A percentile compares a stretch with the other conserved stretches of the same genome.
phyloP scores from a whole-genome alignment of 768 basidiomycete genomes.

The Cytidiella melzeri region DNA sequence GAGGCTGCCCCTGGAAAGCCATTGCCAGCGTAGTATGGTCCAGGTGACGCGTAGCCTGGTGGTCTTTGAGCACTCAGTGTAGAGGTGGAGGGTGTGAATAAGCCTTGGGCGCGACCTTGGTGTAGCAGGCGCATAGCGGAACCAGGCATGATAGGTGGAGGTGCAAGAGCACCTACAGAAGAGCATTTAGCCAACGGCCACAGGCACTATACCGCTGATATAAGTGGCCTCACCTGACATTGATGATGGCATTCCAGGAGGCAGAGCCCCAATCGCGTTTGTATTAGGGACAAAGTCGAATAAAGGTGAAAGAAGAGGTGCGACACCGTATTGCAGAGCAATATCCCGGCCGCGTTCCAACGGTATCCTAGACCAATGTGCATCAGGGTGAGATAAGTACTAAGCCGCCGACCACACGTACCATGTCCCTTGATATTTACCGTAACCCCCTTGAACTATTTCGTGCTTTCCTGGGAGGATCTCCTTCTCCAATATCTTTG shows the following conservation, averaged over 20 bases:
- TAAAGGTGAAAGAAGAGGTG: conserved; percentile 78
- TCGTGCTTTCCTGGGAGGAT: conserved; percentile 93
- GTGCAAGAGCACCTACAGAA: conserved; percentile 42
- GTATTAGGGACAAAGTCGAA: conserved; percentile 89
- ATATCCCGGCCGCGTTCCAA: conserved; percentile 92
- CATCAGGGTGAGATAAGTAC: conserved; percentile 5
- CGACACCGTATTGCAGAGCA: conserved; percentile 87
- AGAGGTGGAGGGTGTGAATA: conserved; percentile 82
- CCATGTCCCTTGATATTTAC: conserved; percentile 99
- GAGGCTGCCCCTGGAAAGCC: conserved; percentile 34
- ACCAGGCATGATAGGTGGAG: conserved; percentile 84
- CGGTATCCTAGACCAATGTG: conserved; percentile 67
- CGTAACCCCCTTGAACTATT: conserved; percentile 98
- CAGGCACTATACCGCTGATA: conserved; percentile 1
- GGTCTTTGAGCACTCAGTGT: conserved; percentile 40
- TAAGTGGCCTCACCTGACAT: conserved; percentile 8
- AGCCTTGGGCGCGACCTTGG: conserved; percentile 80
- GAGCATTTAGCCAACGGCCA: conserved; percentile 5
- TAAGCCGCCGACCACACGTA: conserved; percentile 31
- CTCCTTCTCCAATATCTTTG: conserved; percentile 97
- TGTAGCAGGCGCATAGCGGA: conserved; percentile 79
- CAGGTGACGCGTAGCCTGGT: conserved; percentile 48
- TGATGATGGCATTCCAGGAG: conserved; percentile 28
- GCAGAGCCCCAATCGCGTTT: conserved; percentile 62
- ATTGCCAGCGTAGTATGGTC: conserved; percentile 30